Percentiles rank a stretch among this genome's conserved stretches.
Evolutionary conservation across 1,284 basidiomycete species (phyloP).

Genomic region (Papiliotrema nemorosa): DNA sequence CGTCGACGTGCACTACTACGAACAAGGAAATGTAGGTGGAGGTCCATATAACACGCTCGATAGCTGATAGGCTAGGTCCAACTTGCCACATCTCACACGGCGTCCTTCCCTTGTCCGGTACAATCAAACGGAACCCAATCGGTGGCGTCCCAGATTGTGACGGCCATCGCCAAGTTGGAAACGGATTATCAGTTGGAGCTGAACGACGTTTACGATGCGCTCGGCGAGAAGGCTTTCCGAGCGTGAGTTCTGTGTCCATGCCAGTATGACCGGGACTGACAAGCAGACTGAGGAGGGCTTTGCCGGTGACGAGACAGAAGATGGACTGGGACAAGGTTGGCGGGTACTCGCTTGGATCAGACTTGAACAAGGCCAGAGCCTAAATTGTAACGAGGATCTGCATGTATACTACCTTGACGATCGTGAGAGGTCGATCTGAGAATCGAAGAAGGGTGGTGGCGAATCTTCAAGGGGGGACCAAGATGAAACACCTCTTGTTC

Average conservation of each 20-base stretch:
- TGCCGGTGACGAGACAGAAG: constrained; percentile 89
- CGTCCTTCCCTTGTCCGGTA: constrained; percentile 64
- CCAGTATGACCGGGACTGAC: background rate
- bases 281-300: constrained; percentile 67
- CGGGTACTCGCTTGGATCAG: constrained; percentile 80
- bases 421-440: background rate
- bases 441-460: too few relatives aligned
- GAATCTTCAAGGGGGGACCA: too few relatives aligned
- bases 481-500: too few relatives aligned
- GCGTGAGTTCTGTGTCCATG: constrained; percentile 32
- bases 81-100: constrained; percentile 68
- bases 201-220: constrained; percentile 73
- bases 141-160: constrained; percentile 57
- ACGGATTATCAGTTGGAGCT: constrained; percentile 75
- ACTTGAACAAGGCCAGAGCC: constrained; percentile 56
- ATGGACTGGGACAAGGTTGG: constrained; percentile 88
- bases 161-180: constrained; percentile 74
- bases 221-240: constrained; percentile 89
- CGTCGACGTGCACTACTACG: constrained; percentile 90
- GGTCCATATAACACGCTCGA: background rate
- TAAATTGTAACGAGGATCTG: background rate
- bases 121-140: constrained; percentile 55
- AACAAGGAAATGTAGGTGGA: constrained; percentile 80
- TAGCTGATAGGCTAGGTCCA: constrained; percentile 62
- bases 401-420: too few relatives aligned